Evolutionary conservation across 108 stramenopile genomes (phyloP), one percentile per base, ranked within the genome.

Genomic region (Asterionellopsis glacialis): DNA sequence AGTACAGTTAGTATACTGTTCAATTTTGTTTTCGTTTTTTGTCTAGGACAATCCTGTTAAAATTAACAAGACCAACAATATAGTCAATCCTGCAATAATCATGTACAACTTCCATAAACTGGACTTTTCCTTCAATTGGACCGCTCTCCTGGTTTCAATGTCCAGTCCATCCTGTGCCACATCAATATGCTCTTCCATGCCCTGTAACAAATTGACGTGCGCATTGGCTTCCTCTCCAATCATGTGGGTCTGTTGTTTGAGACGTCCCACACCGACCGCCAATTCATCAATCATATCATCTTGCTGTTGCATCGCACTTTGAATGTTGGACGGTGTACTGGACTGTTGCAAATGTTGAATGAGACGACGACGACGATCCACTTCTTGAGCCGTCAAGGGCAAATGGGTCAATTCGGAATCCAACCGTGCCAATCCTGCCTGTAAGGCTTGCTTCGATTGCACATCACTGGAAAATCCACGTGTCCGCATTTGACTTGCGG

Each of bases 241-340:
- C 41, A 85, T 19, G 40, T 72, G 61, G 5, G 93, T 90, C 64
- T 94, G 93, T 55, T 85, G 80, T 54, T 90, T 79, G 23, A 96
- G 76, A 11, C 95, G 70, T 27, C 79, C 83, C 9, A 96, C 90
- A 13, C 95, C 95, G 25, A 75, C 62, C 19, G 91, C 91, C 3
- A 96, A 74, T 61, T 96, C 95, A 57, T 85, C 91, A 60, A 96
- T 84, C 90, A 94, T 87, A 25, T 84, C 86, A 61, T 96, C 93
- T 75, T 96, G 95, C 38, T 91, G 84, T 19, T 73, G 79, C 27
- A 90, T 52, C 51, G 60, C 60, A 10, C 11, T 33, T 27, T 45
- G 48, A 2, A 14, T 18, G 13, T 6, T 42, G 4, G 53, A n/a
- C 2, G 53, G 5, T 18, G 21, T 22, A 22, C 11, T 22, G 21